A percentile compares a stretch with the other conserved stretches of the same genome.
Conservation (phyloP, 140 eudicot genomes). For the Ambrosia hybrid region DNA sequence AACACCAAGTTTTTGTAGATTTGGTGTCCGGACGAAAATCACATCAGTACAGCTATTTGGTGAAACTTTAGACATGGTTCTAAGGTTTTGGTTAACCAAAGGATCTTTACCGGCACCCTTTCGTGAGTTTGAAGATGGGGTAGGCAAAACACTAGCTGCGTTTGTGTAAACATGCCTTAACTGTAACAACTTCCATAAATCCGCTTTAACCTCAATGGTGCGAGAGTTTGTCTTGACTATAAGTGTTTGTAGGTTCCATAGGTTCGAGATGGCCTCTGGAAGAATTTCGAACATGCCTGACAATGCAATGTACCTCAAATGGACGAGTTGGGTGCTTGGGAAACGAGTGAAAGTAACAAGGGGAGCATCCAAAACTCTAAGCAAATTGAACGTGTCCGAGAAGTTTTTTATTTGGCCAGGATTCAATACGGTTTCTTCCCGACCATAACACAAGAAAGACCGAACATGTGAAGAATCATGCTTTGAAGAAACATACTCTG, state of each 20-base stretch:
- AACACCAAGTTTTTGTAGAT: constrained; percentile 41
- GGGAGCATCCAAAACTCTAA: constrained; percentile 38
- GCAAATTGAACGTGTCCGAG: constrained; percentile 33
- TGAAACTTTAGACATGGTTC: constrained; percentile 32
- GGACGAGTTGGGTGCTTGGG: constrained; percentile 37
- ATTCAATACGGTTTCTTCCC: constrained; percentile 21
- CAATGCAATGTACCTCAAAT: background rate
- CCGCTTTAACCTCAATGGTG: no score
- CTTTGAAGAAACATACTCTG: constrained; percentile 28
- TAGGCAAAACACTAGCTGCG: constrained; percentile 25
- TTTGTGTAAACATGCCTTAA: no score
- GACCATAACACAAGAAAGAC: constrained; percentile 41
- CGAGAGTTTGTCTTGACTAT: no score
- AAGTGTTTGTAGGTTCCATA: background rate
- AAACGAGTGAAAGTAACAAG: constrained; percentile 29
- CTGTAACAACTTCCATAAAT: no score
- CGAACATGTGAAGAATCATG: constrained; percentile 41
- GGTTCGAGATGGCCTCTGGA: constrained; percentile 36
- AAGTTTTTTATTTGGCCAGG: background rate
- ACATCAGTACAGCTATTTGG: background rate
- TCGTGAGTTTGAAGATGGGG: background rate
- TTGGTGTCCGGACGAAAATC: constrained; percentile 35
- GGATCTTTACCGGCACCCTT: constrained; percentile 19
- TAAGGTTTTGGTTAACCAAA: constrained; percentile 33
- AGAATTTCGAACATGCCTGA: constrained; percentile 30